Percentiles rank a stretch among this genome's conserved stretches.
Evolutionary conservation across 2,329 filamentous ascomycete species (phyloP).

Genomic region (Diaporthe humulicola): DNA sequence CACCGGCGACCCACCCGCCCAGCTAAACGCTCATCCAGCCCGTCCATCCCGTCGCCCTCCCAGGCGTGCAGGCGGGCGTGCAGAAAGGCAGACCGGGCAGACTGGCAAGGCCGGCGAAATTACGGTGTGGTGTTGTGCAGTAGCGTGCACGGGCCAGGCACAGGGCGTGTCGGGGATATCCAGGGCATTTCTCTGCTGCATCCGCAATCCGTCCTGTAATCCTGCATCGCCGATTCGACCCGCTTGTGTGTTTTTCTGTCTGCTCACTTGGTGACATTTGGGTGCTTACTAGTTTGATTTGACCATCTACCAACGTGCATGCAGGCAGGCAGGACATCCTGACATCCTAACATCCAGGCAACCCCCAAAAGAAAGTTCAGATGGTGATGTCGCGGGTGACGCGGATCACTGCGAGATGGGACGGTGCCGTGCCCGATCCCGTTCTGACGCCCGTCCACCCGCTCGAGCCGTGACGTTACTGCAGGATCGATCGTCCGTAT

Average conservation of each 20-base stretch:
- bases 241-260: not conserved
- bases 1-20: not conserved
- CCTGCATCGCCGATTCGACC: conserved; percentile 18
- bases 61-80: not conserved
- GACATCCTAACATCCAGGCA: no score
- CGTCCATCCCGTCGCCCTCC: not conserved
- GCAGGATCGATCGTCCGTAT: not conserved
- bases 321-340: not conserved
- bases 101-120: not conserved
- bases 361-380: conserved; percentile 3
- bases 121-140: conserved; percentile 33
- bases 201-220: conserved; percentile 8
- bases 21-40: not conserved
- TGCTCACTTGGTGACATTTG: not conserved
- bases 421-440: not conserved
- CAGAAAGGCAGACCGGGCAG: no score
- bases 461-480: not conserved
- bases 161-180: conserved; percentile 10
- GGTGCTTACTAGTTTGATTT: conserved; percentile 22
- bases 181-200: conserved; percentile 6
- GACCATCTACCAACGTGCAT: not conserved
- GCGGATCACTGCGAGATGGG: conserved; percentile 12
- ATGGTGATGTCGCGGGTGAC: conserved; percentile 27
- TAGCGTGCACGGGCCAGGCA: conserved; percentile 29
- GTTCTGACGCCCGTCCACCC: not conserved